phyloP scores from a whole-genome alignment of 176 grass and related monocot genomes.

The Rhynchospora breviuscula region DNA sequence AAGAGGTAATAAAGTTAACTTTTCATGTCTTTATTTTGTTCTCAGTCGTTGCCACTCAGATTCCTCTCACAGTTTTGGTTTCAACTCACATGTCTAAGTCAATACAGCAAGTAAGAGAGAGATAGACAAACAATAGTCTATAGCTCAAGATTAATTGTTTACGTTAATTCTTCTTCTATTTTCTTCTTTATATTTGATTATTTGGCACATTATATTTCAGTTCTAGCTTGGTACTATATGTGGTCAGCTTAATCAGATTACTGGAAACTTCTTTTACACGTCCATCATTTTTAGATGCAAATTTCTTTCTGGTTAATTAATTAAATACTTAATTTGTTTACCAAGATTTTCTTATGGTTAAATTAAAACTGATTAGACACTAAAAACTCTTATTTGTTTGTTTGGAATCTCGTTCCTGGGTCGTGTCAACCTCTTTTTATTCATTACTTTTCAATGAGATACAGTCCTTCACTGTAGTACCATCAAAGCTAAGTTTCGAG shows the following conservation, averaged over 20 bases:
- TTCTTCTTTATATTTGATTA: background rate
- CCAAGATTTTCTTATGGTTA: background rate
- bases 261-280: background rate
- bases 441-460: background rate
- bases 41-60: conserved; percentile 3
- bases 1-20: conserved; percentile 7
- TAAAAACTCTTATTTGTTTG: background rate
- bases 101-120: background rate
- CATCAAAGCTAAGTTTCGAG: background rate
- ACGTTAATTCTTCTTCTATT: background rate
- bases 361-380: background rate
- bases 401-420: conserved; percentile 2
- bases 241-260: background rate
- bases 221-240: background rate
- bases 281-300: background rate
- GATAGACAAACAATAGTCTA: background rate
- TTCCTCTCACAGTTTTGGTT: conserved; percentile 6
- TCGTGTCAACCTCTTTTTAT: background rate
- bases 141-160: background rate
- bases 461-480: conserved; percentile 7
- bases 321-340: too few relatives aligned
- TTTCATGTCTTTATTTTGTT: conserved; percentile 8
- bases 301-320: background rate
- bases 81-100: background rate
- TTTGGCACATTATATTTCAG: background rate